Base-by-base conservation (phyloP, 371 early-diverging fungal species). In the Lichtheimia ornata region DNA sequence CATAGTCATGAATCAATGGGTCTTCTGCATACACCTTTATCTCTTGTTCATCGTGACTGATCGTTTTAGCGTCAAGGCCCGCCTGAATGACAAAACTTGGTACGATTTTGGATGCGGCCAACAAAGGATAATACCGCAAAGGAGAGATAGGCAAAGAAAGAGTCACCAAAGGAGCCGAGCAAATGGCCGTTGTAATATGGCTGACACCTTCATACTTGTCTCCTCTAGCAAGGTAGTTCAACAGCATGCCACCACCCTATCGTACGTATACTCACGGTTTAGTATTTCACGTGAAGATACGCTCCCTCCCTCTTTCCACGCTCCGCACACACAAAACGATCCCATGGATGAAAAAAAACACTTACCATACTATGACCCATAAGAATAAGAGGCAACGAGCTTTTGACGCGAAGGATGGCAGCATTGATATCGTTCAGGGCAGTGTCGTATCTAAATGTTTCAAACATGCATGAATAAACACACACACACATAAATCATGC, bases 321-420 rank as follows among this genome's bases (percentile, higher is more conserved):
- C 47, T 22, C 47, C 47, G 47, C 47, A 43, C 14, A n/a, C 44
- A 43, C 44, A 28, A 28, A 4, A 28, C 28, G 28, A 28, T 45
- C 22, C 22, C 22, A 22, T 22, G 22, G 22, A 22, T 1, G 2
- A 22, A 22, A 2, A 22, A 22, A 13, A 4, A 42, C 17, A 51
- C 40, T 58, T 80, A 85, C 85, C 80, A 85, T 86, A 47, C 83
- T 83, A 55, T 88, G 88, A 5, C 88, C 90, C 74, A 87, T 81
- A 14, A 89, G 58, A 53, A 88, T 79, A 28, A 84, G 67, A 5
- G 88, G 87, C 5, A 47, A 22, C 9, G 47, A n/a, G 14, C 72
- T 57, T 45, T 84, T 67, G 7, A 62, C 61, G 2, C 75, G 72
- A 24, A 76, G 24, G 17, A 88, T 53, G 24, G 84, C 79, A n/a